A percentile compares a stretch with the other conserved stretches of the same genome.
These are phyloP conservation scores for Daphne laureola DNA, from an alignment of 441 rosid genomes.

Conservation along the genomic window DNA sequence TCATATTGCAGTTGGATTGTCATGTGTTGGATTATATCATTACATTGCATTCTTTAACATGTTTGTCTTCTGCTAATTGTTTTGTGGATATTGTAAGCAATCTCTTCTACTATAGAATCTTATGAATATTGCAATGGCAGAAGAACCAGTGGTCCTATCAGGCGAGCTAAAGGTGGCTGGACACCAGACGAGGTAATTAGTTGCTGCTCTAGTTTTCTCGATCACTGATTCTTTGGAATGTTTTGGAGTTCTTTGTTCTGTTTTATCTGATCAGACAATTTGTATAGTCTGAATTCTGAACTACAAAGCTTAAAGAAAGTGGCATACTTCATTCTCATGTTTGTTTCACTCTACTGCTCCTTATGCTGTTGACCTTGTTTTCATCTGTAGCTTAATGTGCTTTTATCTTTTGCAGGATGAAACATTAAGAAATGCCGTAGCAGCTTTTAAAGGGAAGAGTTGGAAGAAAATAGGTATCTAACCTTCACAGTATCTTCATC, in stretches of 20 bases:
- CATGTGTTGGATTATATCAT: not conserved
- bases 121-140: conserved; percentile 31
- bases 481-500: conserved; percentile 8
- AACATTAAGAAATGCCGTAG: conserved; percentile 78
- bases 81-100: not conserved
- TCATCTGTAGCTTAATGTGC: conserved; percentile 2
- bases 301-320: too few species aligned
- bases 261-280: conserved; percentile 2
- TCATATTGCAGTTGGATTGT: not conserved
- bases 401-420: conserved; percentile 62
- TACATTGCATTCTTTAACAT: not conserved
- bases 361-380: conserved; percentile 1
- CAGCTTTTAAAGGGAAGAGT: conserved; percentile 67
- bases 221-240: not conserved
- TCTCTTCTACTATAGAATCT: conserved; percentile 7
- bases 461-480: conserved; percentile 90
- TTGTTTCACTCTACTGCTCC: not conserved
- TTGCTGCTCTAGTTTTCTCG: conserved; percentile 10
- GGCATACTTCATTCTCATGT: not conserved
- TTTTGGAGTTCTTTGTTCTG: not conserved
- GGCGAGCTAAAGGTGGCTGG: conserved; percentile 99
- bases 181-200: conserved; percentile 76
- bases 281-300: too few species aligned
- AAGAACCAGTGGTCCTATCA: conserved; percentile 91
- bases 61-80: not conserved